A percentile compares a stretch with the other conserved stretches of the same genome.
phyloP scores from a whole-genome alignment of 164 flowering plant genomes.

The Warburgia ugandensis region DNA sequence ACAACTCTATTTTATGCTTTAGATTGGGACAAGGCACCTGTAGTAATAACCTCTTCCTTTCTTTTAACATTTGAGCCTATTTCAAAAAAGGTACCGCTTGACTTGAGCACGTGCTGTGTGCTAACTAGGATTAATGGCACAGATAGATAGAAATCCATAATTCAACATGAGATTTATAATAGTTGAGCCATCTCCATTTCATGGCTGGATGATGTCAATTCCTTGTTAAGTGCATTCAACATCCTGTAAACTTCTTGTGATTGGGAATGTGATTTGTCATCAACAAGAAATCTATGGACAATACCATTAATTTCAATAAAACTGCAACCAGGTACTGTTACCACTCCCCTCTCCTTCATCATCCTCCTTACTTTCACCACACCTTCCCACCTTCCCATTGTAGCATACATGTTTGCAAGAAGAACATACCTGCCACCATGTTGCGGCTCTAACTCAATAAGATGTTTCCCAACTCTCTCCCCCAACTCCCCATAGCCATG shows the following conservation, averaged over 20 bases:
- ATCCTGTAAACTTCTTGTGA: slow-evolving; percentile 6
- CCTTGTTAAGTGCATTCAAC: slow-evolving; percentile 6
- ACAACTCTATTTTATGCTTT: too few species aligned
- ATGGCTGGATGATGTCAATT: background rate
- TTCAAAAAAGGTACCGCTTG: too few species aligned
- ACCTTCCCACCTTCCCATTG: slow-evolving; percentile 14
- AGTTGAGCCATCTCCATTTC: background rate
- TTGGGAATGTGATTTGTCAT: slow-evolving; percentile 11
- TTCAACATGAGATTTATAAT: too few species aligned
- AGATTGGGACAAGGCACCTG: too few species aligned
- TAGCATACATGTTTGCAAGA: slow-evolving; percentile 13
- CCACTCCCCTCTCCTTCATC: slow-evolving; percentile 14
- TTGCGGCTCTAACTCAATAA: slow-evolving; percentile 14
- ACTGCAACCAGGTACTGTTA: slow-evolving; percentile 8
- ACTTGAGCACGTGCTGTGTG: too few species aligned
- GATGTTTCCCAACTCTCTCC: slow-evolving; percentile 11
- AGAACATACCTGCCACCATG: slow-evolving; percentile 18
- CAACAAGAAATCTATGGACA: slow-evolving; percentile 10
- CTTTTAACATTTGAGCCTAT: too few species aligned
- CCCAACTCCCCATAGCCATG: slow-evolving; percentile 13
- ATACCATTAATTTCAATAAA: slow-evolving; percentile 10
- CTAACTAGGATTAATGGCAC: too few species aligned
- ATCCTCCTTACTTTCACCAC: slow-evolving; percentile 10
- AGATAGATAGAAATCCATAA: too few species aligned
- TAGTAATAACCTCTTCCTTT: too few species aligned